Base-by-base conservation (phyloP, 2,329 filamentous ascomycete genomes). In the Elsinoe ampelina region DNA sequence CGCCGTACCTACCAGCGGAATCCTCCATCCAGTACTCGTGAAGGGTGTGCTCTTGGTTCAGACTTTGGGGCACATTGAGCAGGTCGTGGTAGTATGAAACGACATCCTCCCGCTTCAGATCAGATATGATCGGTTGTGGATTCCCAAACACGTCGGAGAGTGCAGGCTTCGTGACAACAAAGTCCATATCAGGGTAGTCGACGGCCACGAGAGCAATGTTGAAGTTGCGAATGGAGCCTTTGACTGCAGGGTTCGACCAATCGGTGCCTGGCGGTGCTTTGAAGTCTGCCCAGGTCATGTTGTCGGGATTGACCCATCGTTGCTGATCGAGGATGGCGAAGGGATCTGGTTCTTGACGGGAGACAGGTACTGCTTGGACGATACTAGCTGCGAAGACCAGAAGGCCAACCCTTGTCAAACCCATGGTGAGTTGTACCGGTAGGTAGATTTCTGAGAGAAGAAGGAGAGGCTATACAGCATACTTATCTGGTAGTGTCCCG, bases 1-100 rank as follows among this genome's bases (percentile, higher is more conserved):
- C 77, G 12, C 78, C 78, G 58, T 74, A 80, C 15, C 73, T 71
- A 2, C 78, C 77, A 11, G 71, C 74, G 1, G 76, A 78, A 63
- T 80, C 77, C 54, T 77, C 77, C 77, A 80, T 80, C 77, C 78
- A 80, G 62, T 80, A 80, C 64, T 80, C 77, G 58, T 80, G 77
- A 2, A 80, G 67, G 1, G 78, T 80, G 58, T 79, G 77, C 2
- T 72, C 72, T n/a, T 68, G 68, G 57, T 80, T 80, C 30, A 80
- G 63, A 3, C 76, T 74, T 38, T 67, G 71, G 0, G 77, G 77
- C 51, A 66, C 74, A 59, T 80, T 80, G 50, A 80, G 68, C 2
- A 80, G 66, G 58, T 80, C 75, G 30, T 70, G 71, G 62, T 80
- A 80, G 61, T 76, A 80, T 2, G 67, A 66, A 0, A 77, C 76